Base-by-base conservation (phyloP, 495 filamentous ascomycete genomes). In the Echria macrotheca region DNA sequence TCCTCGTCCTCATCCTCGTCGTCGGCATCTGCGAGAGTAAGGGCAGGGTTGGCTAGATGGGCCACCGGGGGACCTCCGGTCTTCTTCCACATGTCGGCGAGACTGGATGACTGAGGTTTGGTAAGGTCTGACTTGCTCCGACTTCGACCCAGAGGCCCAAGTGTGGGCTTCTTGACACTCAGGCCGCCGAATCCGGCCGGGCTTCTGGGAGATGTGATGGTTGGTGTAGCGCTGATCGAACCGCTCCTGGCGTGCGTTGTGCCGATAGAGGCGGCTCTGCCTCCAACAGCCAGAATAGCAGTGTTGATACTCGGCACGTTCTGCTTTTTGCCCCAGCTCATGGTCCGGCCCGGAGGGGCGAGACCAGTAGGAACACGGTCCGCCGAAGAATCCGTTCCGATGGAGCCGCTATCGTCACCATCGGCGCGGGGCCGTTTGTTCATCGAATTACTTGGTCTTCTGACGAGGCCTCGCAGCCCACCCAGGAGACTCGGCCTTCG, bases 81-180 rank as follows among this genome's bases (percentile, higher is more conserved):
- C 46, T 67, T 72, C 59, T 71, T 80, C 71, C 70, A 69, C 61
- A 79, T 63, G 10, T 64, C 69, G 15, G 68, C 65, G 21, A 80
- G 48, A 44, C 65, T 60, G 1, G 68, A 60, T 3, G 69, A 60
- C n/a, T 47, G 44, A 11, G 69, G 63, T 48, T 67, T 74, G 4
- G 79, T 71, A 22, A 89, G 54, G 47, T 96, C 90, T 53, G 87
- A 93, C 59, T 77, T 83, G 69, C 86, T 91, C 58, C 89, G 75
- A 4, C 68, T 70, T 31, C 89, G 83, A 36, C 83, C 72, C n/a
- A n/a, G n/a, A n/a, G n/a, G n/a, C n/a, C n/a, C n/a, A n/a, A n/a
- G n/a, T n/a, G n/a, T n/a, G 8, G 72, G 59, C 41, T 74, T 73
- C 56, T 72, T 78, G 11, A 80, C 65, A 21, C 67, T 50, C 28